Evolutionary conservation across 2,329 filamentous ascomycete genomes (phyloP).

Genomic region (Reticulascus tulasneorum): DNA sequence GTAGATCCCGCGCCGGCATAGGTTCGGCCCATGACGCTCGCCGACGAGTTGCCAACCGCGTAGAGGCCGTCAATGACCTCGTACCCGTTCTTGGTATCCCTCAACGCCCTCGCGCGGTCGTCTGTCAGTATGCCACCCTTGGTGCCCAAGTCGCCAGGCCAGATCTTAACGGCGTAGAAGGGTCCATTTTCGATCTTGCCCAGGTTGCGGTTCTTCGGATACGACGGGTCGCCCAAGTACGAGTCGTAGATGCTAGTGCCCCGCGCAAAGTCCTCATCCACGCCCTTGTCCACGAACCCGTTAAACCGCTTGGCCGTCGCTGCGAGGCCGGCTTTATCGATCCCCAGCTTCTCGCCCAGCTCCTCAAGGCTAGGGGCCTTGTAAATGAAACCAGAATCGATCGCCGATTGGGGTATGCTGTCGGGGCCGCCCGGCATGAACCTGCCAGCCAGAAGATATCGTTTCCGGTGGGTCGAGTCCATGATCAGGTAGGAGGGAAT

Average conservation of each 20-base stretch:
- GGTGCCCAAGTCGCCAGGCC: conserved; percentile 32
- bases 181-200: conserved; percentile 19
- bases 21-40: conserved; percentile 27
- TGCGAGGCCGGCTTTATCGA: conserved; percentile 16
- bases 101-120: conserved; percentile 22
- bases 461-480: conserved; percentile 24
- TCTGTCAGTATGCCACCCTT: conserved; percentile 32
- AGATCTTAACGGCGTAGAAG: conserved; percentile 25
- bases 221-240: conserved; percentile 24
- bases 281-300: conserved; percentile 20
- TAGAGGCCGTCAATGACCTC: conserved; percentile 30
- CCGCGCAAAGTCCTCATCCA: conserved; percentile 28
- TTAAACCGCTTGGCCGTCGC: conserved; percentile 25
- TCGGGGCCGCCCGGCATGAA: not conserved
- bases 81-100: too few species aligned
- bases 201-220: conserved; percentile 6
- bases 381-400: conserved; percentile 19
- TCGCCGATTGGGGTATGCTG: conserved; percentile 13
- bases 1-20: conserved; percentile 31
- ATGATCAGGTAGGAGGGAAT: conserved; percentile 28
- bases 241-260: conserved; percentile 25
- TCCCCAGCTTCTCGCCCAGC: conserved; percentile 20
- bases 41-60: conserved; percentile 27
- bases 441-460: conserved; percentile 19
- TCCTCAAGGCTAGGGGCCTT: conserved; percentile 19